Evolutionary conservation across 129 eudicot genomes (phyloP).

Genomic region (Chrysanthemum lavandulifolium): DNA sequence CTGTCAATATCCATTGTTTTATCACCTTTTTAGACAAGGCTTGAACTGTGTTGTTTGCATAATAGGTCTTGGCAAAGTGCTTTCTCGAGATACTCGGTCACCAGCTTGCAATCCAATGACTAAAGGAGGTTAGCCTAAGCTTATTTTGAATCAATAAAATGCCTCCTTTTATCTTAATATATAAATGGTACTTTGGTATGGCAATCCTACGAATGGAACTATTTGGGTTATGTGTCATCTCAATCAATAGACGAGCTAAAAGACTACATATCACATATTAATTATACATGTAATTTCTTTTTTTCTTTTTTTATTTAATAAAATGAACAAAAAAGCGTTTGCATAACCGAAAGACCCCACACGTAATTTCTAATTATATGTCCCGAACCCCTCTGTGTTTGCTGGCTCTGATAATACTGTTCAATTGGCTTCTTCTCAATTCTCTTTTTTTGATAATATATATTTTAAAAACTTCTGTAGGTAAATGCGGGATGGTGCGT

Average conservation of each 20-base stretch:
- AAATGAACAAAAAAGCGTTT: no score
- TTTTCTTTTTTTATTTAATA: no score
- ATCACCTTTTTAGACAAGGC: background rate
- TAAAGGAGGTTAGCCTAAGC: background rate
- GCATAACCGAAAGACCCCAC: background rate
- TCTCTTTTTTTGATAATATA: background rate
- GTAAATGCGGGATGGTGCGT: background rate
- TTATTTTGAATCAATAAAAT: background rate
- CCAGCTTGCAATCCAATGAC: background rate
- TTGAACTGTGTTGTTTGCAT: background rate
- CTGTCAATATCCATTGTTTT: background rate
- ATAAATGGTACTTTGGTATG: background rate
- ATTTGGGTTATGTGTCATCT: background rate
- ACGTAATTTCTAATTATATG: background rate
- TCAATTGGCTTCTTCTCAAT: background rate
- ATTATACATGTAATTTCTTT: no score
- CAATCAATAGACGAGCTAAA: background rate
- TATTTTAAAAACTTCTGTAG: background rate
- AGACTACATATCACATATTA: background rate
- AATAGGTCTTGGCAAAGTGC: conserved; percentile 4
- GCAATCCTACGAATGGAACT: background rate
- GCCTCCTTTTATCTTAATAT: background rate
- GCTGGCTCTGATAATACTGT: background rate
- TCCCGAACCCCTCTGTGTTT: background rate
- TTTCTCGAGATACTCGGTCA: background rate